Evolutionary conservation across 176 grass and related monocot genomes (phyloP).

Genomic region (Puccinellia tenuiflora): DNA sequence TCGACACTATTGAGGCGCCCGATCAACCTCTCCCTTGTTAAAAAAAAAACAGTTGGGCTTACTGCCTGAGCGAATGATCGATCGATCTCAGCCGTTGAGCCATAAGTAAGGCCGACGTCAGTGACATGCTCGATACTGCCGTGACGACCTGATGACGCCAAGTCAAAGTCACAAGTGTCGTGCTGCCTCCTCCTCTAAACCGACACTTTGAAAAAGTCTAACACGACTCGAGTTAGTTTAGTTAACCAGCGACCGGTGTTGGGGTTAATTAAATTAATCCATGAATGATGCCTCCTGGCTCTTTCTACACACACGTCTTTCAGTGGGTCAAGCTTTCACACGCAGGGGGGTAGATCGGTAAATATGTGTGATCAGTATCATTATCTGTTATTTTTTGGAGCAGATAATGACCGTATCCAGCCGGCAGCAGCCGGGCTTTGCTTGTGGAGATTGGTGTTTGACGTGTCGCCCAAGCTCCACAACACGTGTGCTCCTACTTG

Average conservation of each 20-base stretch:
- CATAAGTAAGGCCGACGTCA: not conserved
- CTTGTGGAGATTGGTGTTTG: not conserved
- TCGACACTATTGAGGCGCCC: too few relatives aligned
- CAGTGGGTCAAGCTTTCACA: not conserved
- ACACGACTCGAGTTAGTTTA: not conserved
- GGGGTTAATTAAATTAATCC: not conserved
- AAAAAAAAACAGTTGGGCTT: too few relatives aligned
- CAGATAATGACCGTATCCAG: not conserved
- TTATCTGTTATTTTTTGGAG: not conserved
- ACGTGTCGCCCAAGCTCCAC: not conserved
- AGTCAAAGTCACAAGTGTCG: slow-evolving; percentile 1
- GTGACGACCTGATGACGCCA: not conserved
- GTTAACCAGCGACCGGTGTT: not conserved
- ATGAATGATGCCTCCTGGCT: not conserved
- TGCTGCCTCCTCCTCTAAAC: not conserved
- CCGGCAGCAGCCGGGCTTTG: not conserved
- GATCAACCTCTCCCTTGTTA: too few relatives aligned
- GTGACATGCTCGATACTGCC: not conserved
- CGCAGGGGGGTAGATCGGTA: not conserved
- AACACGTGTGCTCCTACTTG: not conserved
- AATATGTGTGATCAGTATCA: not conserved
- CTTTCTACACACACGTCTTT: not conserved
- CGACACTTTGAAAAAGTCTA: not conserved
- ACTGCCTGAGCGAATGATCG: too few relatives aligned
- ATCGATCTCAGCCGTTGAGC: not conserved